These are phyloP conservation scores for Puccinia coronata DNA, from an alignment of 1,284 basidiomycete genomes.

Conservation along the genomic window DNA sequence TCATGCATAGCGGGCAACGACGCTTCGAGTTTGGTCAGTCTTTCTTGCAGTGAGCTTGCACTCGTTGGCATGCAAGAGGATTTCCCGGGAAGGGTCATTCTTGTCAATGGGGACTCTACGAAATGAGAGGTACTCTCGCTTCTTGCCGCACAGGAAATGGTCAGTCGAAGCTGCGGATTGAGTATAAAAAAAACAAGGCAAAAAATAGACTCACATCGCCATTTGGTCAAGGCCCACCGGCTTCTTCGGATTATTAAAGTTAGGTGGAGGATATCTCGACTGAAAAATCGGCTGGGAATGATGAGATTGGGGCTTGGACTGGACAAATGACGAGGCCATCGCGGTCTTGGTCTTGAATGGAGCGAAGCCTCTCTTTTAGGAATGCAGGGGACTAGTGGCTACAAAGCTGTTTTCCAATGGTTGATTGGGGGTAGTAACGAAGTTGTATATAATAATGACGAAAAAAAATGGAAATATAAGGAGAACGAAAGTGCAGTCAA, in stretches of 20 bases:
- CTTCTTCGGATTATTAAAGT: not conserved
- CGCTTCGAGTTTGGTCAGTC: not conserved
- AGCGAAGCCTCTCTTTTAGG: not conserved
- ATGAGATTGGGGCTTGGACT: not conserved
- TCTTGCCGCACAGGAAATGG: not conserved
- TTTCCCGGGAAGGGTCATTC: not conserved
- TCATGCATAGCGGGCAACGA: conserved; percentile 19
- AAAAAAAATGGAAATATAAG: not conserved
- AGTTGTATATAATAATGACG: not conserved
- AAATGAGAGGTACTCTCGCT: not conserved
- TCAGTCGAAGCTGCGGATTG: not conserved
- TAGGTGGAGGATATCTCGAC: conserved; percentile 3
- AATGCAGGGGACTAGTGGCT: not conserved
- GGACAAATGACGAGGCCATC: conserved; percentile 1
- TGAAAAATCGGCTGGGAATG: conserved; percentile 12
- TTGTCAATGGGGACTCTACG: not conserved
- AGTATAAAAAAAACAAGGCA: not conserved
- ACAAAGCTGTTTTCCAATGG: conserved; percentile 10
- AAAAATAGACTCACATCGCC: not conserved
- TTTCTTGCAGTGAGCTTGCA: not conserved
- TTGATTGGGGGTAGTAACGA: not conserved
- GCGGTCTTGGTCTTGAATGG: not conserved
- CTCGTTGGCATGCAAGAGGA: not conserved
- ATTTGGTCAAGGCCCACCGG: not conserved
- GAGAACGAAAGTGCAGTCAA: not conserved